Base-by-base conservation (phyloP, 2,329 filamentous ascomycete genomes). In the Teratosphaeria zuluensis region DNA sequence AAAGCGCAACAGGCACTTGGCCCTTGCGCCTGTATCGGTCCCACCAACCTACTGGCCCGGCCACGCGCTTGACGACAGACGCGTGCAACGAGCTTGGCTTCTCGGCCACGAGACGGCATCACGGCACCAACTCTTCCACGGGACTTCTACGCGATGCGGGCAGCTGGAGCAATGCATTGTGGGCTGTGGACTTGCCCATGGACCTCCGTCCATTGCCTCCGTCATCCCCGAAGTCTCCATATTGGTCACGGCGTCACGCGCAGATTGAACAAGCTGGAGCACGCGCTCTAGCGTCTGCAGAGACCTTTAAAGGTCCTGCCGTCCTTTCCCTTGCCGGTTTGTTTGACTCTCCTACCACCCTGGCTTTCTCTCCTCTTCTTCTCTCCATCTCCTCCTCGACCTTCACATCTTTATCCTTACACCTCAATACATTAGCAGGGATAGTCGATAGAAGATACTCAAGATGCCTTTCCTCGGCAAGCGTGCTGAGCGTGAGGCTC, bases 391-490 rank as follows among this genome's bases (percentile, higher is more conserved):
- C 30, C 46, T 38, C 9, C 24, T 51, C 46, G 42, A 24, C 42
- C n/a, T n/a, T 32, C 24, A 53, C 51, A 14, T 16, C 2, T 19
- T 2, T 28, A 53, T 4, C 35, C 19, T 6, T 5, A 48, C n/a
- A 48, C 9, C 8, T 19, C n/a, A 48, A 48, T 2, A 48, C 19
- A n/a, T 19, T 19, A 48, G 42, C 42, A 48, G 19, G 42, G 19
- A 48, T 48, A 48, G 42, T 48, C 42, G 19, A 11, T 11, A 48
- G 16, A 16, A 48, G n/a, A 48, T 24, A 24, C 1, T 21, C 42
- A 48, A 19, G 32, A 71, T 71, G 69, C 64, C 64, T 58, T 68
- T 71, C 64, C 66, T 70, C 64, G 42, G 42, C 42, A 71, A 71
- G 62, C 66, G 68, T 54, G 66, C 64, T 35, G 68, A 70, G 66